Conservation (phyloP, 371 early-diverging fungal genomes). For the Mucor circinelloides region DNA sequence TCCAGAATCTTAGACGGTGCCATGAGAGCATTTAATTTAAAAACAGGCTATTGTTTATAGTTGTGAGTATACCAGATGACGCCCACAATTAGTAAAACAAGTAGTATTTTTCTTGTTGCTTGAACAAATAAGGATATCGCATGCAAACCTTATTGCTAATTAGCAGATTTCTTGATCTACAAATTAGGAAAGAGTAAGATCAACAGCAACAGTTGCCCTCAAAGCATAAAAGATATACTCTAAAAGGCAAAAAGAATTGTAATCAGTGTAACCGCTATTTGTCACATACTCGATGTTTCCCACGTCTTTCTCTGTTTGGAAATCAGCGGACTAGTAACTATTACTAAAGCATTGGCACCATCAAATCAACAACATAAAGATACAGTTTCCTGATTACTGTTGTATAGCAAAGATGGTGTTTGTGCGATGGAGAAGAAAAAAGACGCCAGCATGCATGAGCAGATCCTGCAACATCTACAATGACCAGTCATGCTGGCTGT, state of each 20-base stretch:
- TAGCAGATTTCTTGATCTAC: background rate
- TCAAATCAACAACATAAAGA: background rate
- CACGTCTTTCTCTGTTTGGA: conserved; percentile 2
- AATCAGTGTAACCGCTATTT: conserved; percentile 8
- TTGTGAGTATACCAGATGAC: background rate
- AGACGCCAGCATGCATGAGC: background rate
- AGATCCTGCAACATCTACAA: background rate
- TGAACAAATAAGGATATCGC: background rate
- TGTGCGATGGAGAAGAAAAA: background rate
- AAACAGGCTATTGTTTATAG: background rate
- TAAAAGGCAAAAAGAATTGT: conserved; percentile 1
- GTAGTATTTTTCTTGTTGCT: background rate
- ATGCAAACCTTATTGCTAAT: background rate
- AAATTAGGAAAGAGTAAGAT: background rate
- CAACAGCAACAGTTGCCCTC: background rate
- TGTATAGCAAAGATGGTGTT: background rate
- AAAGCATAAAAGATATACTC: background rate
- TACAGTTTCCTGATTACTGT: background rate
- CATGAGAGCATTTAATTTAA: too few relatives aligned
- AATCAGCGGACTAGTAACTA: background rate
- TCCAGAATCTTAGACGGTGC: background rate
- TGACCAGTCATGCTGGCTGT: background rate
- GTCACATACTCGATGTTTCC: conserved; percentile 11
- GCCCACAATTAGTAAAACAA: background rate
- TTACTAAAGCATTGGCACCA: background rate